Base-by-base conservation (phyloP, 2,329 filamentous ascomycete species). In the Ophiocordyceps unilateralis region DNA sequence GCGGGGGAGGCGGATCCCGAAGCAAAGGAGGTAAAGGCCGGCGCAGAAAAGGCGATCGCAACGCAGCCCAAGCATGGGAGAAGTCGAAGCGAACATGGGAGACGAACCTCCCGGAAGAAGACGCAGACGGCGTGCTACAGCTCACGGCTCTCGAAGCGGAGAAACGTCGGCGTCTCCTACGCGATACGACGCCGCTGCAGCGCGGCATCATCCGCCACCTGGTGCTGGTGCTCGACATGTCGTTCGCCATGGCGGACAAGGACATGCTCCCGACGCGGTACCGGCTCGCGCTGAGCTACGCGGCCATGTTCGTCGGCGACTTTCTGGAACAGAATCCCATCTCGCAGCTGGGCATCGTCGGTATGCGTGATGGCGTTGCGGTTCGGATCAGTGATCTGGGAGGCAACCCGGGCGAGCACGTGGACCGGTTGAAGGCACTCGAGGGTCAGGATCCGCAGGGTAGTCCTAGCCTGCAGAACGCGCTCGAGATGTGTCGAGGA, bases 291-390 rank as follows among this genome's bases (percentile, higher is more conserved):
- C 71, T 95, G 55, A 79, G 79, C 49, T 93, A 87, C 61, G 82
- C 87, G 15, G 76, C 81, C 49, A 81, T 87, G 45, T 98, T 96
- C 60, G 82, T 96, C 41, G 74, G 80, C 46, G 89, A 95, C 59
- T 98, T 86, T 64, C 98, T 96, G 57, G 91, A 96, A 62, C 91
- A 98, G 62, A 98, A 98, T 55, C 91, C 91, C 11, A 96, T 98
- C 50, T 93, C 87, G 10, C 91, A 98, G 63, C 74, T 98, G 44
- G 88, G 83, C 21, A 81, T 98, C 24, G 69, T 98, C 34, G 89
- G 84, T 41, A 94, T 96, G 83, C 77, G 84, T 47, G 91, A 96
- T 58, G 91, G 91, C 15, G 69, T 96, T 15, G 88, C 88, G 2
- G 69, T 93, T 21, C 71, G 84, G 34, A 75, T 98, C 48, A 91